phyloP scores from a whole-genome alignment of 805 yeast species.

The Zygosaccharomyces rouxii region DNA sequence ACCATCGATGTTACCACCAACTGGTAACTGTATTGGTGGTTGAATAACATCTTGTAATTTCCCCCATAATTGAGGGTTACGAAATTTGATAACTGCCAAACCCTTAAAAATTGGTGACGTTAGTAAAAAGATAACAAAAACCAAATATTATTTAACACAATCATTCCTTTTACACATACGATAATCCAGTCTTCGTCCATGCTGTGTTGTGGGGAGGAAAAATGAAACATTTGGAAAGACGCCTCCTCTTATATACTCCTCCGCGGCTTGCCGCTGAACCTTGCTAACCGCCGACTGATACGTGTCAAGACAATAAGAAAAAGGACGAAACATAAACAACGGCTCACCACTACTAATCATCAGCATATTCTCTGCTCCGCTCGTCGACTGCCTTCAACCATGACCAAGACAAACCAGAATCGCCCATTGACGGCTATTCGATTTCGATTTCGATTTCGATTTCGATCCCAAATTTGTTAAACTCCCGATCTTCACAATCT shows the following conservation, averaged over 20 bases:
- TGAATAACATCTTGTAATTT: neutral
- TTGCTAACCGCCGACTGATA: neutral
- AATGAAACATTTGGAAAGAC: neutral
- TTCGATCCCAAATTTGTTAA: no score
- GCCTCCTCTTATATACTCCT: neutral
- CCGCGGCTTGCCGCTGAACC: neutral
- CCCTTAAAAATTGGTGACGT: conserved; percentile 15
- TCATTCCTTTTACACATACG: conserved; percentile 5
- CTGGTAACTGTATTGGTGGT: neutral
- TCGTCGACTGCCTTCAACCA: no score
- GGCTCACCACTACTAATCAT: no score
- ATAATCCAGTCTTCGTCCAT: conserved; percentile 14
- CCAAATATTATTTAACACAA: neutral
- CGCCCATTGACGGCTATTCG: no score
- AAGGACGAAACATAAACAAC: neutral
- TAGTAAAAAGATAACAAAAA: neutral
- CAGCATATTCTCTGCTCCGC: no score
- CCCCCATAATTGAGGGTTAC: conserved; percentile 20
- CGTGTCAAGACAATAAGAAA: neutral
- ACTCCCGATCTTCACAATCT: no score
- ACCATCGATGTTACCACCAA: neutral
- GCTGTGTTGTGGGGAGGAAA: neutral
- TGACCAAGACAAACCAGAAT: no score
- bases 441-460: no score
- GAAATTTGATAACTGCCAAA: conserved; percentile 23